Base-by-base conservation (phyloP, 306 rosid species). In the Corylus heterophylla region DNA sequence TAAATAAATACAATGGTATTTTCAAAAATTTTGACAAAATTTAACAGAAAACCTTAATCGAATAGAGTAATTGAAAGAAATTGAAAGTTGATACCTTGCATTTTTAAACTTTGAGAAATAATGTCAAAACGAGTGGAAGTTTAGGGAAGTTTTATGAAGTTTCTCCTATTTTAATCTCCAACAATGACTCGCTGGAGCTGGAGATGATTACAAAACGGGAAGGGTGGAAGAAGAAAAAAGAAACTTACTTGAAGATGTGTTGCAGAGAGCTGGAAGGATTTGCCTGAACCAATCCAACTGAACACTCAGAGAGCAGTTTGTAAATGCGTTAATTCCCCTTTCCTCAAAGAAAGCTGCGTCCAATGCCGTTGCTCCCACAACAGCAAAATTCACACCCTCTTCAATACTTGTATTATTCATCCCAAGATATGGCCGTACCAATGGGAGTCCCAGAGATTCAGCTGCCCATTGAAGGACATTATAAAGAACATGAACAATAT, bases 311-410 rank as follows among this genome's bases (percentile, higher is more conserved):
- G 94, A 85, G 68, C 71, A 42, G 66, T 88, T 89, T 12, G 81
- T 81, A 0, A 2, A 0, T 37, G 62, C 52, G 1, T 31, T 14
- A 45, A 74, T 39, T 29, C 85, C 87, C 56, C 25, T 82, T 9
- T 81, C 76, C 16, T 56, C 31, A 58, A 89, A 88, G 86, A 80
- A 83, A n/a, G 31, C 63, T 0, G 3, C 25, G 0, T 86, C 85
- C 47, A 88, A 73, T 0, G 89, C 92, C 0, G 93, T 91, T 44
- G 97, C 91, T 86, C 93, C 97, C 3, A 12, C 16, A 7, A 91
- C 89, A 0, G 93, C 97, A 27, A 91, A 91, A 74, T 91, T 91
- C 31, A 29, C 83, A 4, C 89, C 93, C 44, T 73, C 67, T 8
- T 62, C 16, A n/a, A 12, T 78, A 73, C 22, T 55, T 0, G 63